Evolutionary conservation across 2,329 filamentous ascomycete genomes (phyloP).

Genomic region (Helotiales sp.): DNA sequence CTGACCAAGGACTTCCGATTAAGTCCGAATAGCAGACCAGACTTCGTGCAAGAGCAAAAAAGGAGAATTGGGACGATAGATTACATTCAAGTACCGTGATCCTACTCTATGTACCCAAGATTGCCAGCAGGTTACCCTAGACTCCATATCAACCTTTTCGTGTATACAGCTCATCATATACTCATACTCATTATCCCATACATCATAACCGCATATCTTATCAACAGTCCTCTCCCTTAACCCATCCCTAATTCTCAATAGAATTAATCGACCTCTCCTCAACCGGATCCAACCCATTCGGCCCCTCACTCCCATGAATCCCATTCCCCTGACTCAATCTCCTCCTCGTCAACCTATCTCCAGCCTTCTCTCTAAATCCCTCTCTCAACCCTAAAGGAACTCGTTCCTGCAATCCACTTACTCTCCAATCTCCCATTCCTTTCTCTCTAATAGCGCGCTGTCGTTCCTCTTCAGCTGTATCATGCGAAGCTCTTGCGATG

Average conservation of each 20-base stretch:
- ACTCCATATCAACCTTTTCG: too few relatives aligned
- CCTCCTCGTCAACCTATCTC: conserved; percentile 14
- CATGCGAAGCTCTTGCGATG: conserved; percentile 22
- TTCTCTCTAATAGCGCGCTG: conserved; percentile 23
- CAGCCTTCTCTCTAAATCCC: conserved; percentile 25
- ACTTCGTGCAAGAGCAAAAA: too few relatives aligned
- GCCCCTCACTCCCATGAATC: conserved; percentile 27
- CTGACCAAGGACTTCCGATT: too few relatives aligned
- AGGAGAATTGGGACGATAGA: too few relatives aligned
- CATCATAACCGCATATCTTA: background rate
- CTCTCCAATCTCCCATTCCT: conserved; percentile 24
- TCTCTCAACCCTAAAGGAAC: conserved; percentile 16
- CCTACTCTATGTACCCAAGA: too few relatives aligned
- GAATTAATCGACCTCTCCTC: conserved; percentile 15
- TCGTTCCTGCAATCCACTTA: conserved; percentile 21
- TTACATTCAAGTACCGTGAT: too few relatives aligned
- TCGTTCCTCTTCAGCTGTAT: conserved; percentile 26
- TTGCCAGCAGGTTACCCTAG: too few relatives aligned
- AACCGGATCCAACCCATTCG: conserved; percentile 20
- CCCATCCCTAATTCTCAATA: too few relatives aligned
- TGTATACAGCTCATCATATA: too few relatives aligned
- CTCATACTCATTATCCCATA: background rate
- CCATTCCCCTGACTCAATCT: conserved; percentile 20
- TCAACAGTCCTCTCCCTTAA: background rate
- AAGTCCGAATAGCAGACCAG: too few relatives aligned